Evolutionary conservation across 352 stramenopile species (phyloP).

Genomic region (Phytopythium aichiense): DNA sequence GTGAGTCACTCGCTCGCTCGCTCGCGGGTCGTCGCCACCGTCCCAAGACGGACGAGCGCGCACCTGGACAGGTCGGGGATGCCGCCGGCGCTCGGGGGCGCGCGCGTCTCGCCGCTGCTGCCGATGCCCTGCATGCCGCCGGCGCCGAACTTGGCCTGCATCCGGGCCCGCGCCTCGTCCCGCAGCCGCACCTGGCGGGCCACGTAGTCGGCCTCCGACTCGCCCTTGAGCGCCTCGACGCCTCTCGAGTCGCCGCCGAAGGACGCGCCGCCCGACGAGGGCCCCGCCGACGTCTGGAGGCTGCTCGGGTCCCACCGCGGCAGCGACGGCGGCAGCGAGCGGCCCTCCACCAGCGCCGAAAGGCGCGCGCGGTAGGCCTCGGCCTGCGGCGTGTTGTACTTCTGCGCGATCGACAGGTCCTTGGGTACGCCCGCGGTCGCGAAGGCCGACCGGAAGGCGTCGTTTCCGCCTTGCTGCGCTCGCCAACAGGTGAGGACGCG

Average conservation of each 20-base stretch:
- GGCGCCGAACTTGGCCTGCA: slow-evolving; percentile 77
- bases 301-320: slow-evolving; percentile 61
- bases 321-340: slow-evolving; percentile 31
- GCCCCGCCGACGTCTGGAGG: slow-evolving; percentile 16
- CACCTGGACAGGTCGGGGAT: slow-evolving; percentile 49
- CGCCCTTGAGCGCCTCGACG: slow-evolving; percentile 78
- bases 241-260: slow-evolving; percentile 48
- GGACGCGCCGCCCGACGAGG: slow-evolving; percentile 34
- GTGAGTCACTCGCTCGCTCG: neutral
- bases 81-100: slow-evolving; percentile 27
- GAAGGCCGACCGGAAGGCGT: slow-evolving; percentile 65
- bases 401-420: slow-evolving; percentile 72
- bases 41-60: neutral
- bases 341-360: slow-evolving; percentile 60
- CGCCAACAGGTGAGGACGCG: neutral
- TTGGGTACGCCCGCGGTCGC: slow-evolving; percentile 58
- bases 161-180: slow-evolving; percentile 72
- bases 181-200: slow-evolving; percentile 64
- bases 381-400: slow-evolving; percentile 83
- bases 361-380: slow-evolving; percentile 66
- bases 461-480: slow-evolving; percentile 58
- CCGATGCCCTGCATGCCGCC: slow-evolving; percentile 78
- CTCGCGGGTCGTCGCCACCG: neutral
- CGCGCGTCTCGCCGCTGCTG: slow-evolving; percentile 57
- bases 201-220: slow-evolving; percentile 77